Percentiles rank a stretch among this genome's conserved stretches.
These are phyloP conservation scores for Secale cereale DNA, from an alignment of 176 grass and related monocot genomes.

Conservation along the genomic window DNA sequence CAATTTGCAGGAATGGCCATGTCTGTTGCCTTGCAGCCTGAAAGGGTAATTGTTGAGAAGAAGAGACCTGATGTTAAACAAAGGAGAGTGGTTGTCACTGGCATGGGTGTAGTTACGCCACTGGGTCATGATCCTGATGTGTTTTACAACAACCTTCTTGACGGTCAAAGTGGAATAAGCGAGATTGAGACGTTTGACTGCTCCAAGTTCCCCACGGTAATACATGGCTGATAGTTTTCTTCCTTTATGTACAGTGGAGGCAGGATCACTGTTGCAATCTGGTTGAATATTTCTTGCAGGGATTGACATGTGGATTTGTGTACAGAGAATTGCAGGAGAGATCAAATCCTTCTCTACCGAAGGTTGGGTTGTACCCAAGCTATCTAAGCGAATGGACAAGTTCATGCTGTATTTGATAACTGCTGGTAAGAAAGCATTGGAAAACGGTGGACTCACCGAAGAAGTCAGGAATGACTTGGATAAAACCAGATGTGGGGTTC, in stretches of 20 bases:
- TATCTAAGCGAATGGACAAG: constrained; percentile 92
- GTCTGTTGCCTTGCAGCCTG: constrained; percentile 81
- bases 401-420: constrained; percentile 98
- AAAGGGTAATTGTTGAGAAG: constrained; percentile 58
- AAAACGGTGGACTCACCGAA: constrained; percentile 86
- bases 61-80: constrained; percentile 68
- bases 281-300: neutral
- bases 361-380: constrained; percentile 87
- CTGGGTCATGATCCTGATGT: constrained; percentile 91
- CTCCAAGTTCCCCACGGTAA: constrained; percentile 93
- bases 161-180: constrained; percentile 84
- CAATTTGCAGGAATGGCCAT: constrained; percentile 62
- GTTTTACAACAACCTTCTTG: constrained; percentile 94
- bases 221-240: neutral
- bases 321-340: constrained; percentile 97
- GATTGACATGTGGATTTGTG: constrained; percentile 24
- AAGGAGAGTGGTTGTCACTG: constrained; percentile 91
- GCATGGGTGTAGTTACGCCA: constrained; percentile 96
- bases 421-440: constrained; percentile 92
- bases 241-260: neutral
- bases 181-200: constrained; percentile 93
- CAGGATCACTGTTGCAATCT: constrained; percentile 10
- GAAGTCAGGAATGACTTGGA: constrained; percentile 79
- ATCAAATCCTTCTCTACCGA: constrained; percentile 93
- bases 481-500: constrained; percentile 92